Conservation (phyloP, 192 early-diverging fungal species). For the Chytriomyces confervae region DNA sequence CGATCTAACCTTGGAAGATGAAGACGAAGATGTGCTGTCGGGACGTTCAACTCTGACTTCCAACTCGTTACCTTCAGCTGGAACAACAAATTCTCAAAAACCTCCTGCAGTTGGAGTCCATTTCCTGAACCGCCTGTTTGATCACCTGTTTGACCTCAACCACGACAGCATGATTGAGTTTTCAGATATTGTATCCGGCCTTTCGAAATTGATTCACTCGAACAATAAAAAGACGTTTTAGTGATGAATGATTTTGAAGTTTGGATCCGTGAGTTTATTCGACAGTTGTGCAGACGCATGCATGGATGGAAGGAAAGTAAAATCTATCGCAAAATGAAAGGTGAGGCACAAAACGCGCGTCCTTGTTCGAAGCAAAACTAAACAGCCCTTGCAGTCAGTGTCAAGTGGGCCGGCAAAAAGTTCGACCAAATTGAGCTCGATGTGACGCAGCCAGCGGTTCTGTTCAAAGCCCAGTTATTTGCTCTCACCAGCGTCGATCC, state of each 20-base stretch:
- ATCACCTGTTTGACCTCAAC: conserved; percentile 58
- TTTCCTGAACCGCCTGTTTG: conserved; percentile 51
- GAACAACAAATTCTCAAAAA: neutral
- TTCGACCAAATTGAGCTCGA: conserved; percentile 80
- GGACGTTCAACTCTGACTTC: conserved; percentile 9
- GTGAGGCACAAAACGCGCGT: neutral
- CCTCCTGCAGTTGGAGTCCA: conserved; percentile 45
- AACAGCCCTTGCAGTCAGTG: conserved; percentile 61
- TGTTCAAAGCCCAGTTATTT: conserved; percentile 89
- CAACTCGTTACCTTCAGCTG: neutral
- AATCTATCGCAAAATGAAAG: neutral
- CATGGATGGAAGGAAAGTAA: neutral
- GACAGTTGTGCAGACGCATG: conserved; percentile 65
- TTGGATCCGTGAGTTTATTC: too few species aligned
- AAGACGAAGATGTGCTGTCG: conserved; percentile 32
- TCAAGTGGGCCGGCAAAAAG: conserved; percentile 93
- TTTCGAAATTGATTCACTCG: conserved; percentile 71
- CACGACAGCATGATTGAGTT: conserved; percentile 66
- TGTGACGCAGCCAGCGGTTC: conserved; percentile 69
- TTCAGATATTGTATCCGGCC: conserved; percentile 77
- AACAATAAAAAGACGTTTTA: too few species aligned
- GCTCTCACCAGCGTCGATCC: conserved; percentile 90
- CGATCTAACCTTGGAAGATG: conserved; percentile 44
- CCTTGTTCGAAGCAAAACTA: neutral
- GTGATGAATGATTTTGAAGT: too few species aligned